phyloP scores from a whole-genome alignment of 768 basidiomycete species.

The Phallus indusiatus region DNA sequence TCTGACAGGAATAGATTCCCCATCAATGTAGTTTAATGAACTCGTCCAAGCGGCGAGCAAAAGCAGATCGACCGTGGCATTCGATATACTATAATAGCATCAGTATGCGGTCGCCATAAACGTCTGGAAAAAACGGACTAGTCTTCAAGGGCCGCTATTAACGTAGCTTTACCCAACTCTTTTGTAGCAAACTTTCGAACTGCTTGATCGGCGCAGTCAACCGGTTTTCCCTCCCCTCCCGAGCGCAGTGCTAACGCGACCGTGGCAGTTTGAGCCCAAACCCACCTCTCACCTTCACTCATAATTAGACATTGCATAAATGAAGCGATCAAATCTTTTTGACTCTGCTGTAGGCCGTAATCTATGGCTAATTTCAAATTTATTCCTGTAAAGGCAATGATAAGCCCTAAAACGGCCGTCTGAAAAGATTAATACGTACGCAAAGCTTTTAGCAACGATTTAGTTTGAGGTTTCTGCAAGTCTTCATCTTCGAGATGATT shows the following conservation, averaged over 20 bases:
- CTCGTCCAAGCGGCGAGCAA: conserved; percentile 76
- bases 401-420: background rate
- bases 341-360: conserved; percentile 69
- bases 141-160: conserved; percentile 79
- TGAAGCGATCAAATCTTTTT: conserved; percentile 80
- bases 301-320: conserved; percentile 93
- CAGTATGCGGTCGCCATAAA: background rate
- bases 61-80: conserved; percentile 78
- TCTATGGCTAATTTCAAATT: conserved; percentile 92
- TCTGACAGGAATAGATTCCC: conserved; percentile 65
- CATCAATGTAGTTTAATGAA: conserved; percentile 47
- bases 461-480: conserved; percentile 53
- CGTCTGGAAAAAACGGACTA: conserved; percentile 51
- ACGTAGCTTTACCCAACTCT: conserved; percentile 67
- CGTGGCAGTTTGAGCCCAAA: conserved; percentile 59
- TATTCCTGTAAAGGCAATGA: conserved; percentile 36
- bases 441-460: conserved; percentile 64
- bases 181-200: conserved; percentile 82
- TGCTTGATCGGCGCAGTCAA: conserved; percentile 61
- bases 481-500: conserved; percentile 83
- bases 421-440: conserved; percentile 35
- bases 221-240: conserved; percentile 63
- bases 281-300: conserved; percentile 92
- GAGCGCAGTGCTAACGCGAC: conserved; percentile 61
- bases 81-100: conserved; percentile 57